Percentiles rank a stretch among this genome's conserved stretches.
These are phyloP conservation scores for Xylaria sp. DNA, from an alignment of 495 filamentous ascomycete species.

Conservation along the genomic window DNA sequence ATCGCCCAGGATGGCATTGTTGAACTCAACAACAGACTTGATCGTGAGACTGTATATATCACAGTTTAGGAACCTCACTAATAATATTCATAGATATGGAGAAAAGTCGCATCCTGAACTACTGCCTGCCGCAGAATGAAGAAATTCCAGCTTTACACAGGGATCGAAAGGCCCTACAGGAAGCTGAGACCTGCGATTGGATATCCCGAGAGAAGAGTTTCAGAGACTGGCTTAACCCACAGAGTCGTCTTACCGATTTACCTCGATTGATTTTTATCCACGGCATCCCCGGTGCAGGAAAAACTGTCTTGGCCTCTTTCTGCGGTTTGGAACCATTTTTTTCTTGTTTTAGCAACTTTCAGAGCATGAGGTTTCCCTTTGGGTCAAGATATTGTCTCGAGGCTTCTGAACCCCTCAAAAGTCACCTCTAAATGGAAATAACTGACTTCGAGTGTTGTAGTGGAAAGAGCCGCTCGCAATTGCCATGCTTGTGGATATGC, in stretches of 20 bases:
- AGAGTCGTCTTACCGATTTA: background rate
- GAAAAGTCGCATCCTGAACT: background rate
- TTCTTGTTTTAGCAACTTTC: background rate
- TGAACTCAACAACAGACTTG: background rate
- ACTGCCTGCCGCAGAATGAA: background rate
- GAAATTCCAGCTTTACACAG: background rate
- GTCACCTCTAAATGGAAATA: background rate
- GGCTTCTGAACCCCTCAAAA: background rate
- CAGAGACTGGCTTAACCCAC: conserved; percentile 11
- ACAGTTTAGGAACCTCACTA: background rate
- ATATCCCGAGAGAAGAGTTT: conserved; percentile 33
- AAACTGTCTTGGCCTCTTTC: conserved; percentile 32
- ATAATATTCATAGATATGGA: background rate
- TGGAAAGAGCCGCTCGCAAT: conserved; percentile 33
- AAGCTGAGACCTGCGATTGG: conserved; percentile 37
- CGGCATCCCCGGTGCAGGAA: conserved; percentile 53
- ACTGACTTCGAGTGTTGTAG: conserved; percentile 43
- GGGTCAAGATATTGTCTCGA: background rate
- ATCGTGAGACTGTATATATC: background rate
- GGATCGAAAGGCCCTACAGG: conserved; percentile 26
- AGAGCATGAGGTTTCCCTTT: background rate
- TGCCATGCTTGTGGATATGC: conserved; percentile 32
- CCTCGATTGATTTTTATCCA: conserved; percentile 45
- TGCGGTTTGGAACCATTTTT: background rate
- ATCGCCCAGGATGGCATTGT: background rate